phyloP scores from a whole-genome alignment of 257 asterid species.

The Rauvolfia tetraphylla region DNA sequence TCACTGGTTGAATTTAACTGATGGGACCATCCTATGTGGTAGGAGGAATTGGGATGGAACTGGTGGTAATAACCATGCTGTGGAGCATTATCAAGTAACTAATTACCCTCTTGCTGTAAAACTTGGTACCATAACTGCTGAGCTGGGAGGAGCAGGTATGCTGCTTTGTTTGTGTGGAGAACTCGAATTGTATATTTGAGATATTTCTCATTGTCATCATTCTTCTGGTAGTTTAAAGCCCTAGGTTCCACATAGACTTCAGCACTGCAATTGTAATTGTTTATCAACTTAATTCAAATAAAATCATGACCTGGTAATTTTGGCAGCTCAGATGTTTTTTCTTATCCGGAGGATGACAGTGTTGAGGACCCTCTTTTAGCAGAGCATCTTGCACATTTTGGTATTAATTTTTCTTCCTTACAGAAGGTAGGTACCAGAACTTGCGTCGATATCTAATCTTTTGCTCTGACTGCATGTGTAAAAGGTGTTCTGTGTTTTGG shows the following conservation, averaged over 20 bases:
- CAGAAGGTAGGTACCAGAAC: constrained; percentile 67
- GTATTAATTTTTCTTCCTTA: constrained; percentile 93
- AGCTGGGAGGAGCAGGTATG: constrained; percentile 92
- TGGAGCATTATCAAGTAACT: constrained; percentile 62
- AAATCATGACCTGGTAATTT: constrained; percentile 55
- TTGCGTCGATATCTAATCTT: constrained; percentile 17
- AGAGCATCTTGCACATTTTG: constrained; percentile 88
- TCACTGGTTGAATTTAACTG: constrained; percentile 94
- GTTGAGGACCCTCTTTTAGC: constrained; percentile 93
- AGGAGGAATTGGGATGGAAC: constrained; percentile 91
- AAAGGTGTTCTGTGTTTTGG: not conserved
- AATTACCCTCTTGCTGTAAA: constrained; percentile 90
- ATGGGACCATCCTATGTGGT: constrained; percentile 91
- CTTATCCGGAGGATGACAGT: constrained; percentile 94
- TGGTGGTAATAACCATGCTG: constrained; percentile 96
- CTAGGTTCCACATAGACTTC: not conserved
- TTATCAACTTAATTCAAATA: constrained; percentile 29
- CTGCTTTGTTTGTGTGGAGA: constrained; percentile 3
- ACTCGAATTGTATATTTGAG: not conserved
- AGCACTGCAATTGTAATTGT: not conserved
- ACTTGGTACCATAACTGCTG: constrained; percentile 97
- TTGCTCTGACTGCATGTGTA: constrained; percentile 8
- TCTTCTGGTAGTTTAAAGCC: not conserved
- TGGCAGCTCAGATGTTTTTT: constrained; percentile 99
- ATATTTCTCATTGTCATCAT: not conserved